Evolutionary conservation across 768 basidiomycete species (phyloP).

Genomic region (Calocybe indica): DNA sequence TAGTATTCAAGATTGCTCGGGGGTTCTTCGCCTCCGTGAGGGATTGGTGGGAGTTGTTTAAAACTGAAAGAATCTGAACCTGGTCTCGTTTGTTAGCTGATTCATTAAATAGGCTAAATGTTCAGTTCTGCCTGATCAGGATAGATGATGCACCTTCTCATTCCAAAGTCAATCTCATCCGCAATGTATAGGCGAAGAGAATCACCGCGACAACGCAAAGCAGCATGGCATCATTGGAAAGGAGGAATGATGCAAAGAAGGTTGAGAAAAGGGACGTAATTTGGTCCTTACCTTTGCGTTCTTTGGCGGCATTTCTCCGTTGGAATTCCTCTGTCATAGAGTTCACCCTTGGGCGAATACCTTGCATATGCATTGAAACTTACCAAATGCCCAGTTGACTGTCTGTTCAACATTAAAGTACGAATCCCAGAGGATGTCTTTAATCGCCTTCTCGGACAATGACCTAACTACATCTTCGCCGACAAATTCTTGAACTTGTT

Average conservation of each 20-base stretch:
- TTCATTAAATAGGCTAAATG: no score
- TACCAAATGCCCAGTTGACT: constrained; percentile 70
- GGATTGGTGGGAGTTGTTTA: constrained; percentile 13
- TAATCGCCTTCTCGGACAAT: constrained; percentile 69
- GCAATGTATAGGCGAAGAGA: not conserved
- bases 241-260: constrained; percentile 18
- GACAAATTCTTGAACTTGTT: constrained; percentile 60
- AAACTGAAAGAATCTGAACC: constrained; percentile 7
- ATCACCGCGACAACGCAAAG: not conserved
- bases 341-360: constrained; percentile 2
- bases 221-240: constrained; percentile 18
- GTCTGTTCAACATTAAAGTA: constrained; percentile 83
- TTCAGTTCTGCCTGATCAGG: no score
- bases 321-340: constrained; percentile 58
- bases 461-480: constrained; percentile 62
- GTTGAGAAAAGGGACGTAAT: constrained; percentile 9
- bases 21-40: constrained; percentile 1
- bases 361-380: constrained; percentile 16
- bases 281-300: constrained; percentile 77
- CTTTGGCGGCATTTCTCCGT: constrained; percentile 52
- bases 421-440: constrained; percentile 78
- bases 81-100: no score
- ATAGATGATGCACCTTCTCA: constrained; percentile 53
- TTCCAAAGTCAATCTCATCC: constrained; percentile 23
- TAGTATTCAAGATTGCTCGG: constrained; percentile 16